phyloP scores from a whole-genome alignment of 352 stramenopile genomes.

The Halophytophthora polymorphica region DNA sequence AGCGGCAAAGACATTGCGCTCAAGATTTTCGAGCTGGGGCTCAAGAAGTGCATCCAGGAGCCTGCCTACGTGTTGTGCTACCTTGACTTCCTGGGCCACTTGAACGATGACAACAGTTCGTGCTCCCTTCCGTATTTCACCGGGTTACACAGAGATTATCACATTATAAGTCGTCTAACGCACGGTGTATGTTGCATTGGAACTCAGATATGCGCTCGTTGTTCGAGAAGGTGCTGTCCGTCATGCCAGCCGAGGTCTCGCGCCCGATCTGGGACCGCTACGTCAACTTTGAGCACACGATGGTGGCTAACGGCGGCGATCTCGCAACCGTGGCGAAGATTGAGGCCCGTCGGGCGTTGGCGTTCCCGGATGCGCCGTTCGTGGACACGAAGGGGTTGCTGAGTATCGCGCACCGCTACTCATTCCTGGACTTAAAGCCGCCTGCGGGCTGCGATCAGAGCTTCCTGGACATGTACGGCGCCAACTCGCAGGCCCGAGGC shows the following conservation, averaged over 20 bases:
- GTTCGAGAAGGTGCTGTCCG: conserved; percentile 86
- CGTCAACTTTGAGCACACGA: conserved; percentile 84
- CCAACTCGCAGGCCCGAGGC: conserved; percentile 25
- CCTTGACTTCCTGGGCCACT: conserved; percentile 79
- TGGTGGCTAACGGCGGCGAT: conserved; percentile 82
- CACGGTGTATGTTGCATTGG: conserved; percentile 2
- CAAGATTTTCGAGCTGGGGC: conserved; percentile 86
- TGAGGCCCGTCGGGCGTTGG: conserved; percentile 70
- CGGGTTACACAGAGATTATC: background rate
- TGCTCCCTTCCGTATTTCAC: conserved; percentile 1
- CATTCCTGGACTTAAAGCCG: conserved; percentile 71
- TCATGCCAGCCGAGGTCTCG: conserved; percentile 79
- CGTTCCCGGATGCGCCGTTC: conserved; percentile 73
- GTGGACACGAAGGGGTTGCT: conserved; percentile 81
- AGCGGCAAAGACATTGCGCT: conserved; percentile 82
- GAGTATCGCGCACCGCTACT: conserved; percentile 77
- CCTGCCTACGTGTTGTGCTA: conserved; percentile 83
- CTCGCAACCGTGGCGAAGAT: conserved; percentile 81
- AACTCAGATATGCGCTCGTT: conserved; percentile 79
- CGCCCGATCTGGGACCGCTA: conserved; percentile 86
- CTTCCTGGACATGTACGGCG: conserved; percentile 82
- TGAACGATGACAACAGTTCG: conserved; percentile 90
- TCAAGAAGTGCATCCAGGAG: conserved; percentile 89
- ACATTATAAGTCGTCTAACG: background rate
- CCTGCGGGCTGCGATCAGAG: conserved; percentile 56